Evolutionary conservation across 345 rosid species (phyloP).

Genomic region (Odontarrhena argentea): DNA sequence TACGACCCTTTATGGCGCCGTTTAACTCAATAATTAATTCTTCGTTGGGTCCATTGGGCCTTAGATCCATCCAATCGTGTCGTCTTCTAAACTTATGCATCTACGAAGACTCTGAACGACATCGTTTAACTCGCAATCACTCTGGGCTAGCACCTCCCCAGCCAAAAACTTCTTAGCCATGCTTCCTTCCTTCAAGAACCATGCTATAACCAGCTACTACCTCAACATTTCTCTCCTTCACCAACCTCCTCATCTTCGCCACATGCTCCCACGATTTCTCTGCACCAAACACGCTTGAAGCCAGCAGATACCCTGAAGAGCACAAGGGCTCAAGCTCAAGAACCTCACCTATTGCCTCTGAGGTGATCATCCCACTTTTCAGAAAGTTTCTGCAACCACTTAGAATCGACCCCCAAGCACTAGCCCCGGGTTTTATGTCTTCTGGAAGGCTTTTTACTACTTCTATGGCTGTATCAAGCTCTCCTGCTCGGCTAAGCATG

Average conservation of each 20-base stretch:
- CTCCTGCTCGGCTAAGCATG: constrained; percentile 77
- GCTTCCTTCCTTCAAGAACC: constrained; percentile 46
- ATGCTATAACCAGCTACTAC: constrained; percentile 62
- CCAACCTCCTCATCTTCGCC: constrained; percentile 54
- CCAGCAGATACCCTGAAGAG: constrained; percentile 62
- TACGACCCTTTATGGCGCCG: not conserved
- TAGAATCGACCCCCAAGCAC: constrained; percentile 70
- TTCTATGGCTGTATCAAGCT: constrained; percentile 50
- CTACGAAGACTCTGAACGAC: constrained; percentile 44
- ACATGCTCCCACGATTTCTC: constrained; percentile 58
- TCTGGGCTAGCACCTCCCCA: constrained; percentile 50
- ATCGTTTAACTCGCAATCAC: constrained; percentile 31
- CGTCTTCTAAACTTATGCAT: constrained; percentile 38
- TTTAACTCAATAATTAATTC: not conserved
- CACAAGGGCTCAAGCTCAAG: constrained; percentile 60
- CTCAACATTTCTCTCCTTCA: constrained; percentile 50
- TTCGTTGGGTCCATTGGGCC: constrained; percentile 3
- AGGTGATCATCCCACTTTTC: constrained; percentile 41
- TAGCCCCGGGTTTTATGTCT: constrained; percentile 46
- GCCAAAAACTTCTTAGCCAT: constrained; percentile 49
- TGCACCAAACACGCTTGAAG: constrained; percentile 55
- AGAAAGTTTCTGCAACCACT: constrained; percentile 59
- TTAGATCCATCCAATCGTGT: not conserved
- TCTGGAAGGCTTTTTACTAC: constrained; percentile 54
- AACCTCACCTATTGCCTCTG: constrained; percentile 46